These are phyloP conservation scores for Viola odorata DNA, from an alignment of 345 rosid species.

Conservation along the genomic window DNA sequence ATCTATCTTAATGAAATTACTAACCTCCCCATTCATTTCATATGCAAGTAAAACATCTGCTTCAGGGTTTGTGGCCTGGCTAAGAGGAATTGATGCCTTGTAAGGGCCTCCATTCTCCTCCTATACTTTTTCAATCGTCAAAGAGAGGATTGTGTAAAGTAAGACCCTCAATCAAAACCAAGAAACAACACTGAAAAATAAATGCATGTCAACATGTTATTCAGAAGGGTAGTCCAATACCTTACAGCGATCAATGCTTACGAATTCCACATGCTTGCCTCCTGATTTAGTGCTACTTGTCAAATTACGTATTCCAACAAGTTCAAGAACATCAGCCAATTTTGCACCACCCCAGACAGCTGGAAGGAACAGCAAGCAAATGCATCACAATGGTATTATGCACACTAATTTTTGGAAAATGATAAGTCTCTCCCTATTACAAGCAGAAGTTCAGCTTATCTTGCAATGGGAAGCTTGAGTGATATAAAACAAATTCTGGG, in stretches of 20 bases:
- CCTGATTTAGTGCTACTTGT: conserved; percentile 48
- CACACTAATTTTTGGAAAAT: not conserved
- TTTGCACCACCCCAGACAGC: conserved; percentile 89
- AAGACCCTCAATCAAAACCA: not conserved
- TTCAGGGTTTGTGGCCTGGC: conserved; percentile 79
- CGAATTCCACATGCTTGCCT: conserved; percentile 90
- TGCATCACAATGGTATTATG: conserved; percentile 5
- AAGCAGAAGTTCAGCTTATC: not conserved
- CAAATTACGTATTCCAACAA: conserved; percentile 65
- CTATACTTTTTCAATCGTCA: conserved; percentile 29
- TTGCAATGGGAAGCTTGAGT: no score
- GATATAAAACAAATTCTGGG: no score
- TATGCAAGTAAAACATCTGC: conserved; percentile 96
- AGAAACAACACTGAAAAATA: not conserved
- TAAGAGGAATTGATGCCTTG: conserved; percentile 86
- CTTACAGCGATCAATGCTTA: conserved; percentile 93
- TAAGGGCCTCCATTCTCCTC: conserved; percentile 99
- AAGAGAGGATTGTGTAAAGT: conserved; percentile 1
- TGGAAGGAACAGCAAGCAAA: conserved; percentile 26
- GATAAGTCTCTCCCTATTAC: not conserved
- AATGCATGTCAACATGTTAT: not conserved
- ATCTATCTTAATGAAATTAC: conserved; percentile 9
- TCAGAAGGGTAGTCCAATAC: conserved; percentile 26
- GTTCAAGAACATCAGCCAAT: conserved; percentile 79
- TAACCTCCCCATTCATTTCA: conserved; percentile 97